phyloP scores from a whole-genome alignment of 2,329 filamentous ascomycete species.

The Amylocarpus encephaloides region DNA sequence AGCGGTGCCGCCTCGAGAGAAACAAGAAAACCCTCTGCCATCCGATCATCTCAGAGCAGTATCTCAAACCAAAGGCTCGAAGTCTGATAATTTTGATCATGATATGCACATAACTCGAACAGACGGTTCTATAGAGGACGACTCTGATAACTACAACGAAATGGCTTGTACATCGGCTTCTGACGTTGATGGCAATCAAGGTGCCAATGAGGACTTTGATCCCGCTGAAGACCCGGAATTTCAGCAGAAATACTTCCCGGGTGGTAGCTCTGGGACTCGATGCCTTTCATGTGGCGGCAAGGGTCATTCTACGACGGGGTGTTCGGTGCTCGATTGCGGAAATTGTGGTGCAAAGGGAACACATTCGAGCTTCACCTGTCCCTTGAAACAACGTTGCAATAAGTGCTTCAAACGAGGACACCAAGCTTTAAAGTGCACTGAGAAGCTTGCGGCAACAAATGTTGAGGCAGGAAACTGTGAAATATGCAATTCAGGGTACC shows the following conservation, averaged over 20 bases:
- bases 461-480: conserved; percentile 53
- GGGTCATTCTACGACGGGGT: conserved; percentile 41
- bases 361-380: conserved; percentile 48
- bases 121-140: background rate
- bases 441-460: conserved; percentile 47
- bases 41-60: too few relatives aligned
- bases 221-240: conserved; percentile 23
- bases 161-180: background rate
- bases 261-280: conserved; percentile 23
- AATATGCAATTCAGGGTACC: conserved; percentile 49
- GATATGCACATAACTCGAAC: background rate
- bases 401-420: conserved; percentile 62
- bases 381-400: conserved; percentile 43
- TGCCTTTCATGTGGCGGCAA: conserved; percentile 47
- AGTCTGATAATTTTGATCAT: too few relatives aligned
- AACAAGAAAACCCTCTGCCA: too few relatives aligned
- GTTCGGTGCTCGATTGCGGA: conserved; percentile 42
- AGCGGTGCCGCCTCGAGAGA: too few relatives aligned
- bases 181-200: background rate
- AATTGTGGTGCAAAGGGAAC: conserved; percentile 38
- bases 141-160: background rate
- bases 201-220: background rate
- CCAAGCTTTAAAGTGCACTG: conserved; percentile 41
- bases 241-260: conserved; percentile 42
- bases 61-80: too few relatives aligned